Conservation (phyloP, 352 stramenopile species). For the Pythium chondricola region DNA sequence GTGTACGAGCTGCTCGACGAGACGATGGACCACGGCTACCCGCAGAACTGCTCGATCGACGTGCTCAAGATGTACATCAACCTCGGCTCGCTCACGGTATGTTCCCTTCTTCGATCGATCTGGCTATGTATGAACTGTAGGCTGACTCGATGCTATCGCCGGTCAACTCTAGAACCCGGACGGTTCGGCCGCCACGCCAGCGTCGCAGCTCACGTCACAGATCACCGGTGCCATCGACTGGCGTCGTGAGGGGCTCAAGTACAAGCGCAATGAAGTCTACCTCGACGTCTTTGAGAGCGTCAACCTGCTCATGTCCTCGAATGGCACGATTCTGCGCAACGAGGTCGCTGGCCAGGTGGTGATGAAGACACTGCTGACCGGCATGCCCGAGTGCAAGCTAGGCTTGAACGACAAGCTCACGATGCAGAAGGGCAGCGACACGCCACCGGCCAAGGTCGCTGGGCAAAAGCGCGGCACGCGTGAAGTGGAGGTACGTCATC, state of each 20-base stretch:
- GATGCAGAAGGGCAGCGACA: slow-evolving; percentile 91
- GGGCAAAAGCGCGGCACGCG: slow-evolving; percentile 67
- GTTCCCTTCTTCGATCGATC: not conserved
- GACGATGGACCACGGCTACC: slow-evolving; percentile 99
- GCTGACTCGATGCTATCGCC: too few species aligned
- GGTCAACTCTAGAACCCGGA: slow-evolving; percentile 76
- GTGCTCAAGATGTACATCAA: slow-evolving; percentile 98
- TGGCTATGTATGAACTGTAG: too few species aligned
- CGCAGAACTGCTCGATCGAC: slow-evolving; percentile 97
- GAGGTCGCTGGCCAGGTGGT: slow-evolving; percentile 95
- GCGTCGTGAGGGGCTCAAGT: slow-evolving; percentile 94
- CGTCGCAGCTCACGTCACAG: slow-evolving; percentile 72
- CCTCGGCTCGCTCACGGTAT: slow-evolving; percentile 77
- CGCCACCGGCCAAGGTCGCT: slow-evolving; percentile 39
- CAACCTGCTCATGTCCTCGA: slow-evolving; percentile 95
- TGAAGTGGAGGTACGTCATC: slow-evolving; percentile 57
- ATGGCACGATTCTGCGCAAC: slow-evolving; percentile 91
- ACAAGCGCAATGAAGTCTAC: slow-evolving; percentile 99
- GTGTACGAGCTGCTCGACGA: slow-evolving; percentile 99
- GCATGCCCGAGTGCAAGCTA: slow-evolving; percentile 98
- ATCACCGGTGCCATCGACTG: slow-evolving; percentile 87
- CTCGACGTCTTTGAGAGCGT: slow-evolving; percentile 97
- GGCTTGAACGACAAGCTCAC: slow-evolving; percentile 98
- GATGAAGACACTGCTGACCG: slow-evolving; percentile 97
- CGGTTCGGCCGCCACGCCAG: slow-evolving; percentile 88